A percentile compares a stretch with the other conserved stretches of the same genome.
Conservation (phyloP, 208 protist genomes). For the Herpetomonas tarakana region DNA sequence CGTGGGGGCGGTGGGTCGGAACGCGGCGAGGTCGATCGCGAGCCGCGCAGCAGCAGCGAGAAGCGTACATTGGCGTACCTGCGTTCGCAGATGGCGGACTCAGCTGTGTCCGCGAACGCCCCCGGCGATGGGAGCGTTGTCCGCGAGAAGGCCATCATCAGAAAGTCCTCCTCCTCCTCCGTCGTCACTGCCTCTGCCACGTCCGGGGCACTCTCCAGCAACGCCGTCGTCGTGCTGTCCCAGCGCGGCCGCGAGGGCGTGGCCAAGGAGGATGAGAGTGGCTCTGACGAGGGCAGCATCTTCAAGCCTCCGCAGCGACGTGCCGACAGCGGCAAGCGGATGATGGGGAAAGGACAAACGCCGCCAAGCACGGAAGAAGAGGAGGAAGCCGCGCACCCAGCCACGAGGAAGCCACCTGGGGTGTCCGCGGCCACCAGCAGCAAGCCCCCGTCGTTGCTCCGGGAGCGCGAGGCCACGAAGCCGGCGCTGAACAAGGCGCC, state of each 20-base stretch:
- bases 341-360: not conserved
- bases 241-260: not conserved
- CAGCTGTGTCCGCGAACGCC: no score
- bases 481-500: no score
- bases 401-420: no score
- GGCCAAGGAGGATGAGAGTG: not conserved
- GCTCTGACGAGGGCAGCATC: not conserved
- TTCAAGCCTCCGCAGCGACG: not conserved
- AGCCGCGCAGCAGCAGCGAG: conserved; percentile 1
- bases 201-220: conserved; percentile 12
- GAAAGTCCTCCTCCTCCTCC: no score
- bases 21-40: conserved; percentile 1
- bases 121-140: no score
- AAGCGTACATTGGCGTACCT: not conserved
- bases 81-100: not conserved
- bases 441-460: no score
- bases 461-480: not conserved
- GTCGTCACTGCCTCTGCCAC: no score
- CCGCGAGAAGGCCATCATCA: not conserved
- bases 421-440: not conserved
- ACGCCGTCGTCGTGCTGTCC: conserved; percentile 13
- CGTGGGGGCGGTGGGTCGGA: conserved; percentile 1
- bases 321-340: not conserved
- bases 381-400: no score
- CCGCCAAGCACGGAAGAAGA: no score